Percentiles rank a stretch among this genome's conserved stretches.
Evolutionary conservation across 768 basidiomycete genomes (phyloP).

Genomic region (Thelephora ganbajun): DNA sequence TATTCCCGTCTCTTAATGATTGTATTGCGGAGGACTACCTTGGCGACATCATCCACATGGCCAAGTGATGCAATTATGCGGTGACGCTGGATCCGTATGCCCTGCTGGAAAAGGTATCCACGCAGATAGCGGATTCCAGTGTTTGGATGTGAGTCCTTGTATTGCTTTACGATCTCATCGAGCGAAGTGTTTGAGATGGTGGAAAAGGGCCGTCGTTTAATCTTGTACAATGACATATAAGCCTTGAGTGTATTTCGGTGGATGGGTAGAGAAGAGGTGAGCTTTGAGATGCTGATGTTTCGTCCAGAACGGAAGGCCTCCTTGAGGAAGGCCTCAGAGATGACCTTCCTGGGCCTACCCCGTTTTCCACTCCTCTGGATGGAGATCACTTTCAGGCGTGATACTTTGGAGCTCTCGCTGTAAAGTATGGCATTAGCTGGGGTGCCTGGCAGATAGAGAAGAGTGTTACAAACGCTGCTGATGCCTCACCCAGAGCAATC

Average conservation of each 20-base stretch:
- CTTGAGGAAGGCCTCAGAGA: background rate
- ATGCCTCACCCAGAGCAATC: background rate
- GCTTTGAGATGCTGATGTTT: background rate
- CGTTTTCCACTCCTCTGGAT: background rate
- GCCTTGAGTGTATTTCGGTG: background rate
- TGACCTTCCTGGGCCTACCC: background rate
- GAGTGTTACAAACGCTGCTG: background rate
- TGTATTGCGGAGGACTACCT: background rate
- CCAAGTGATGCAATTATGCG: background rate
- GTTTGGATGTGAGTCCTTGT: background rate
- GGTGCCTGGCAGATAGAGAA: background rate
- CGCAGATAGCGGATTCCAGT: background rate
- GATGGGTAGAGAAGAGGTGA: background rate
- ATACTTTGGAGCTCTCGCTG: background rate
- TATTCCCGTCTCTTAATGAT: constrained; percentile 16
- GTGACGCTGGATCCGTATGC: background rate
- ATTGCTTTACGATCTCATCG: background rate
- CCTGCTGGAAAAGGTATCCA: background rate
- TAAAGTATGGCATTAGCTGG: background rate
- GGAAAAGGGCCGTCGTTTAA: background rate
- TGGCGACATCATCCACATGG: background rate
- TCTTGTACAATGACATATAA: background rate
- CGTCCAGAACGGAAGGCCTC: background rate
- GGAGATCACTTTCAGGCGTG: background rate
- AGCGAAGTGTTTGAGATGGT: background rate